These are phyloP conservation scores for Grifola frondosa DNA, from an alignment of 1,284 basidiomycete genomes.

Conservation along the genomic window DNA sequence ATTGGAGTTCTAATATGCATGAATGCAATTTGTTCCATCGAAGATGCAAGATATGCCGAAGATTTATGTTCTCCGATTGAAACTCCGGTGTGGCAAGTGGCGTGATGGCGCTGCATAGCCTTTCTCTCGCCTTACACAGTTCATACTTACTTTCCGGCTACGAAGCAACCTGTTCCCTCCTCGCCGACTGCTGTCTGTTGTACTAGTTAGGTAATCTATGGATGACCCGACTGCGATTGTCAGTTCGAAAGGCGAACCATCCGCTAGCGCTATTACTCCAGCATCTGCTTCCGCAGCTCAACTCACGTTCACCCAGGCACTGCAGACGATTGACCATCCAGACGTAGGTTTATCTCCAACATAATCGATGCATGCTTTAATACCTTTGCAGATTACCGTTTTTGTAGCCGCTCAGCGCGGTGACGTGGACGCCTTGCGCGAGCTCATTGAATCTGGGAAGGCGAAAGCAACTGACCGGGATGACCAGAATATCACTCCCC, in stretches of 20 bases:
- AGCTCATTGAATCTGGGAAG: slow-evolving; percentile 72
- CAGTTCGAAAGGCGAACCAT: slow-evolving; percentile 32
- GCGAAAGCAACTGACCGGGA: slow-evolving; percentile 83
- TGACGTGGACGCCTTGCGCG: slow-evolving; percentile 67
- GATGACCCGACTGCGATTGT: slow-evolving; percentile 28
- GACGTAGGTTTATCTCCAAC: slow-evolving; percentile 27
- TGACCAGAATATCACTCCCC: slow-evolving; percentile 87
- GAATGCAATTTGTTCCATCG: too few species aligned
- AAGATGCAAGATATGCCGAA: too few species aligned
- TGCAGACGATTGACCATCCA: slow-evolving; percentile 30
- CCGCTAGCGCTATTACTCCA: slow-evolving; percentile 29
- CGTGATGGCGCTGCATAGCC: too few species aligned
- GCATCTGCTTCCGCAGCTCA: slow-evolving; percentile 30
- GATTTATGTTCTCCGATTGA: too few species aligned
- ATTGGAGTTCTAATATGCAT: too few species aligned
- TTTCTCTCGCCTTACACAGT: too few species aligned
- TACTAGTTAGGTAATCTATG: too few species aligned
- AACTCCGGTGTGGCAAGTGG: too few species aligned
- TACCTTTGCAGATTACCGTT: slow-evolving; percentile 48
- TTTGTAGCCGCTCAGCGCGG: slow-evolving; percentile 89
- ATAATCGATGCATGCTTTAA: slow-evolving; percentile 1
- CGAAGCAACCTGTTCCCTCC: too few species aligned
- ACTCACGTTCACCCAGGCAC: slow-evolving; percentile 28
- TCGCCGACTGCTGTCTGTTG: too few species aligned
- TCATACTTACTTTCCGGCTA: too few species aligned